phyloP scores from a whole-genome alignment of 2,329 filamentous ascomycete species.

The Trichothecium sympodiale region DNA sequence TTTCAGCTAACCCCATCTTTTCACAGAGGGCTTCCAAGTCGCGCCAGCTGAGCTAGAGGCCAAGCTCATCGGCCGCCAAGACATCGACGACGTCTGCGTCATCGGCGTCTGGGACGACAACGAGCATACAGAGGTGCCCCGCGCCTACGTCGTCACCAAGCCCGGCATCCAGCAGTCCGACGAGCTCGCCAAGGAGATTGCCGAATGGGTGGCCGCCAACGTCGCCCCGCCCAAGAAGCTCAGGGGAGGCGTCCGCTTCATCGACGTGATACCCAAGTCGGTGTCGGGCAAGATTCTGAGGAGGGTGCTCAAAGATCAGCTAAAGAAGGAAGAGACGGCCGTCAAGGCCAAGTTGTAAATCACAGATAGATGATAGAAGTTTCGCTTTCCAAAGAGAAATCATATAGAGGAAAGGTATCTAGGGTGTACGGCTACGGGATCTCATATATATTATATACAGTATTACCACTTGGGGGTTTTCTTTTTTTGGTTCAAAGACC shows the following conservation, averaged over 20 bases:
- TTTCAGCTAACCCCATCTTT: conserved; percentile 26
- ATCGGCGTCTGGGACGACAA: conserved; percentile 47
- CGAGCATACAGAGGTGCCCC: conserved; percentile 56
- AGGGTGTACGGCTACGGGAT: neutral
- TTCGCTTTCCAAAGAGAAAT: neutral
- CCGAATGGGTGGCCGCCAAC: conserved; percentile 34
- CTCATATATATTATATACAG: neutral
- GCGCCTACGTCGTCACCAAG: conserved; percentile 29
- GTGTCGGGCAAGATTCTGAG: conserved; percentile 39
- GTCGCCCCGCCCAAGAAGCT: conserved; percentile 58
- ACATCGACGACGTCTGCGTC: conserved; percentile 50
- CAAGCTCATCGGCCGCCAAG: conserved; percentile 29
- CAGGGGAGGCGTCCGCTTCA: conserved; percentile 58
- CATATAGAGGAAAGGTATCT: neutral
- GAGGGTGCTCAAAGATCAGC: conserved; percentile 35
- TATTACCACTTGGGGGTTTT: neutral
- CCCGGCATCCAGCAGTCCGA: conserved; percentile 23
- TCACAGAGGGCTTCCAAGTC: conserved; percentile 53
- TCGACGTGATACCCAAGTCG: conserved; percentile 61
- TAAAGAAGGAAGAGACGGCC: conserved; percentile 20
- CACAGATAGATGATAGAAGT: neutral
- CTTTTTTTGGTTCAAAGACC: neutral
- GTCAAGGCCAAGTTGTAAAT: conserved; percentile 24
- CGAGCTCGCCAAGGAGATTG: conserved; percentile 20
- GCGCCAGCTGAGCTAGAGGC: conserved; percentile 55